Base-by-base conservation (phyloP, 2,329 filamentous ascomycete genomes). In the Aspergillus persii region DNA sequence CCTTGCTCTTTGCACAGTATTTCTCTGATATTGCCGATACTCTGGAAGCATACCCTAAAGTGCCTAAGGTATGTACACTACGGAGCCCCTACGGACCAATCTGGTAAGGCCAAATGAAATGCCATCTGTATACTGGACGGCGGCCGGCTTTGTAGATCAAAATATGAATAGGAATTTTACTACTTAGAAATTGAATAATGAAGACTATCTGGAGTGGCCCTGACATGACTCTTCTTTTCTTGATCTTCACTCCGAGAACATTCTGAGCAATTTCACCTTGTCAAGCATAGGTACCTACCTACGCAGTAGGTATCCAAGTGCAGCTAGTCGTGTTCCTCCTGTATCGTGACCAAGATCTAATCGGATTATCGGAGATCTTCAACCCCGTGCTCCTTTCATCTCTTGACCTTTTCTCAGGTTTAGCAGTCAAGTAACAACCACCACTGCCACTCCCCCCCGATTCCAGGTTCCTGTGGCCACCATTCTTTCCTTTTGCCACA, bases 21-120 rank as follows among this genome's bases (percentile, higher is more conserved):
- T 23, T 23, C 18, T 23, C 18, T 23, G 18, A 23, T 23, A 23
- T 23, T 23, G 12, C 12, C 36, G 9, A 15, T 12, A 39, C 33
- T 12, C 8, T 39, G 33, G 8, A 39, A 4, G 33, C 4, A 48
- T 6, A 12, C 8, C 18, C n/a, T 23, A 48, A 8, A 4, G 8
- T 2, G 9, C 9, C n/a, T 41, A 27, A 12, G 46, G 33, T 44
- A 15, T 23, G 18, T 23, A 23, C 18, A 23, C 18, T 23, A 23
- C 18, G 18, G 18, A 23, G 18, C 18, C 1, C 23, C 30, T 29
- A 30, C 29, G 50, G 44, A 53, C 57, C 56, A 61, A 61, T 59
- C 57, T 61, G 50, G 47, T 23, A 47, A 41, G 53, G 53, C 56
- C 50, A 18, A 59, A 61, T 56, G 33, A 59, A 61, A 57, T 52